These are phyloP conservation scores for Fusarium humuli DNA, from an alignment of 2,329 filamentous ascomycete genomes.

Conservation along the genomic window DNA sequence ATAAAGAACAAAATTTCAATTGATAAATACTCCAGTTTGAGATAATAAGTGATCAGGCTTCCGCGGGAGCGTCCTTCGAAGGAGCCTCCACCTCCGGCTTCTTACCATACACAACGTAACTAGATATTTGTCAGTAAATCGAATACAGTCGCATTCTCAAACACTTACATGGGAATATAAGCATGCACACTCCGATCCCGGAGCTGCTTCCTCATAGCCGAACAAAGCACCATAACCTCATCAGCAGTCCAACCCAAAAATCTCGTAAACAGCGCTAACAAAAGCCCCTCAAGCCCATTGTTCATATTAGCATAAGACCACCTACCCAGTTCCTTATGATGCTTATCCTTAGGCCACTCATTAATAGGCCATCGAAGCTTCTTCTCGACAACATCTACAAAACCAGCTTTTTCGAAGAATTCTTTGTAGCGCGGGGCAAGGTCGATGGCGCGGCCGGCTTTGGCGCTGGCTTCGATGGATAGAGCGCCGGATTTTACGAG, in stretches of 20 bases:
- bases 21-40: not conserved
- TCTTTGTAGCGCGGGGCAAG: slow-evolving; percentile 12
- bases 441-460: not conserved
- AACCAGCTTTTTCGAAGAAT: slow-evolving; percentile 8
- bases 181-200: slow-evolving; percentile 21
- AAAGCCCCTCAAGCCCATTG: slow-evolving; percentile 7
- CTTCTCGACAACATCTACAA: not conserved
- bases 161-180: slow-evolving; percentile 25
- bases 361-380: slow-evolving; percentile 23
- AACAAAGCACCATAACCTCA: slow-evolving; percentile 20
- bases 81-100: not conserved
- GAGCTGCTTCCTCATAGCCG: slow-evolving; percentile 20
- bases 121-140: not conserved
- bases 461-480: slow-evolving; percentile 8
- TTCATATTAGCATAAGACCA: slow-evolving; percentile 27
- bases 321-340: slow-evolving; percentile 22
- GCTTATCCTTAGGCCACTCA: slow-evolving; percentile 25
- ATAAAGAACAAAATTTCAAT: not conserved
- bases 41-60: not conserved
- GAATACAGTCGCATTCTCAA: too few relatives aligned
- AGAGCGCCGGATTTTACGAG: not conserved
- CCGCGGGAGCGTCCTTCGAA: not conserved
- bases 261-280: slow-evolving; percentile 15
- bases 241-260: slow-evolving; percentile 17
- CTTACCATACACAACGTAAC: slow-evolving; percentile 12